phyloP scores from a whole-genome alignment of 352 stramenopile species.

The Pythium rhizo-oryzae region DNA sequence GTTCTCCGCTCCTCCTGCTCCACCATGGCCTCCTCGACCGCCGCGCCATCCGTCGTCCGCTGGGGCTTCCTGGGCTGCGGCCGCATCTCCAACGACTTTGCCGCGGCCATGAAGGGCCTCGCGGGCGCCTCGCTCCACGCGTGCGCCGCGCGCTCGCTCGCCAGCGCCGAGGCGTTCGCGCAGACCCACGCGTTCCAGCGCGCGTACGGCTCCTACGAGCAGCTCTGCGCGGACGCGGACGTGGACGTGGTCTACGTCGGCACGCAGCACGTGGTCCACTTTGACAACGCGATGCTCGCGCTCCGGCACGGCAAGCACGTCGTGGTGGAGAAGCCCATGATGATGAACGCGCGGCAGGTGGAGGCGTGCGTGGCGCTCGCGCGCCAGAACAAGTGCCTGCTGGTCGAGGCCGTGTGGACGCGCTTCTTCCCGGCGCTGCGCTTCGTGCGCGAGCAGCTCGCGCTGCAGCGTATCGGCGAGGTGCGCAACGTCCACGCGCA shows the following conservation, averaged over 20 bases:
- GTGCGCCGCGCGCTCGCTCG: constrained; percentile 52
- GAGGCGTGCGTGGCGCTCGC: constrained; percentile 60
- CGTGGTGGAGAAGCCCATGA: constrained; percentile 94
- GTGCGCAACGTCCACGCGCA: constrained; percentile 71
- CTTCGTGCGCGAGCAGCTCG: constrained; percentile 63
- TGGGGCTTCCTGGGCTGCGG: constrained; percentile 75
- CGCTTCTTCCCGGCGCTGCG: constrained; percentile 79
- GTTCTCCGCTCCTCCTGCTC: not conserved
- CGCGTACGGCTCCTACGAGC: constrained; percentile 86
- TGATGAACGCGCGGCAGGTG: constrained; percentile 84
- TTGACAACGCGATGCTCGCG: constrained; percentile 69
- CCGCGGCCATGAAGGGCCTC: constrained; percentile 38
- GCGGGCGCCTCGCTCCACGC: constrained; percentile 36
- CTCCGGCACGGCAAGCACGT: constrained; percentile 90
- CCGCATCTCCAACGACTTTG: constrained; percentile 65
- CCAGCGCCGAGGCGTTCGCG: constrained; percentile 48
- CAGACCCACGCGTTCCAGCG: constrained; percentile 37
- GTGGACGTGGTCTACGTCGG: constrained; percentile 94
- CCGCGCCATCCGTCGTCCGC: constrained; percentile 35
- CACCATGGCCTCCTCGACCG: not conserved
- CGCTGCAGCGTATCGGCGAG: constrained; percentile 55
- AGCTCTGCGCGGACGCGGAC: constrained; percentile 69
- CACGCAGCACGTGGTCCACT: constrained; percentile 88
- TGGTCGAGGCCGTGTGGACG: constrained; percentile 88
- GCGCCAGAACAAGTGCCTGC: constrained; percentile 62